These are phyloP conservation scores for Phytopythium mirpurense DNA, from an alignment of 352 stramenopile genomes.

Conservation along the genomic window DNA sequence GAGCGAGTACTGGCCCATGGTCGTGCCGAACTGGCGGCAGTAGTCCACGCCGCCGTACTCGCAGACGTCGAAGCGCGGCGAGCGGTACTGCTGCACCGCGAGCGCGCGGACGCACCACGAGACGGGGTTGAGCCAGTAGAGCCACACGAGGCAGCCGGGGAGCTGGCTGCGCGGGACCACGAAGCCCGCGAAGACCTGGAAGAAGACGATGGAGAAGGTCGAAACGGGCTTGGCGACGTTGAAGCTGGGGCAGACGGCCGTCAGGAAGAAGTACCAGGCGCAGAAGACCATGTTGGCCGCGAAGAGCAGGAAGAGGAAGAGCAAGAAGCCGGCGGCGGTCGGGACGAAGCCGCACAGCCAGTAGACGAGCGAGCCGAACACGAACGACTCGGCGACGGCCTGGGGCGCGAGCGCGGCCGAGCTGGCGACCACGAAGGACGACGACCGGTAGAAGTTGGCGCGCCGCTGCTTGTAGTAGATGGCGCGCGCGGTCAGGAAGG, in stretches of 20 bases:
- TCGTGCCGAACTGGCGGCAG: slow-evolving; percentile 28
- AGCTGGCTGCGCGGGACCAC: slow-evolving; percentile 19
- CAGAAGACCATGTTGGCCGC: no score
- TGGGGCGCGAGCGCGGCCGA: no score
- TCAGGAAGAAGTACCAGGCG: no score
- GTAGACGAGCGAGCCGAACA: no score
- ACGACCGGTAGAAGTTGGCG: slow-evolving; percentile 60
- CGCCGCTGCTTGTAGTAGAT: slow-evolving; percentile 76
- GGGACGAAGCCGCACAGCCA: no score
- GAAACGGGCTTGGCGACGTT: no score
- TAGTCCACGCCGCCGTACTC: slow-evolving; percentile 22
- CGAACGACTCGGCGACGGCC: no score
- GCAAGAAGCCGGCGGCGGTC: no score
- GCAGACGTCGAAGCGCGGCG: slow-evolving; percentile 13
- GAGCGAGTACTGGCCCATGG: slow-evolving; percentile 21
- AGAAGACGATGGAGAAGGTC: no score
- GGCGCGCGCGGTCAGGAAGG: slow-evolving; percentile 36
- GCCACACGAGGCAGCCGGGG: slow-evolving; percentile 33
- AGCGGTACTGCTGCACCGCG: slow-evolving; percentile 24
- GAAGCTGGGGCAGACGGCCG: no score
- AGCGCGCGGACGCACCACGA: slow-evolving; percentile 31
- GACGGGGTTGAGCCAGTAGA: slow-evolving; percentile 49
- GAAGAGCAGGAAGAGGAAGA: no score
- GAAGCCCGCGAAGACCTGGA: slow-evolving; percentile 50
- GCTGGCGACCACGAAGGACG: slow-evolving; percentile 54